These are phyloP conservation scores for Xylaria acuta DNA, from an alignment of 495 filamentous ascomycete species.

Conservation along the genomic window DNA sequence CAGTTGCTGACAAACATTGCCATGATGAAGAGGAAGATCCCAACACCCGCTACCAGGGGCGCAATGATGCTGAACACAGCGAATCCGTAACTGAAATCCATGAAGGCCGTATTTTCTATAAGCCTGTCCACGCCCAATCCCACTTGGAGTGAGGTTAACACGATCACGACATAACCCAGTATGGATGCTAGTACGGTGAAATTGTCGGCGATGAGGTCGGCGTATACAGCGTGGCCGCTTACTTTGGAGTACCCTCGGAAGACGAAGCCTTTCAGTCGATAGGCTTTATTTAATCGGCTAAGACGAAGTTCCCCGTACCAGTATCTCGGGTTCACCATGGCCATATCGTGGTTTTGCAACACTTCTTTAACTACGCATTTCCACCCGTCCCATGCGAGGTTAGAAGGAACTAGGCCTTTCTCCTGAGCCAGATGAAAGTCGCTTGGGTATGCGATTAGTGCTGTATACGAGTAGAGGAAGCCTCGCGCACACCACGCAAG, in stretches of 20 bases:
- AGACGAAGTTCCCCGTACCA: conserved; percentile 55
- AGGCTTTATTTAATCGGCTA: conserved; percentile 46
- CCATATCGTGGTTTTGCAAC: conserved; percentile 34
- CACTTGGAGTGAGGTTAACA: conserved; percentile 66
- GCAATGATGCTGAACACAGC: conserved; percentile 56
- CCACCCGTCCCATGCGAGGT: conserved; percentile 43
- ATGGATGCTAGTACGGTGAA: conserved; percentile 51
- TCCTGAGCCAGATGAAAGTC: conserved; percentile 51
- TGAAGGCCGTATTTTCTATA: conserved; percentile 47
- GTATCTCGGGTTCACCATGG: conserved; percentile 48
- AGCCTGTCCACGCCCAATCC: conserved; percentile 56
- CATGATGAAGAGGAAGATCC: conserved; percentile 34
- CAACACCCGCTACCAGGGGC: conserved; percentile 34
- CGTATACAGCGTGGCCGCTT: conserved; percentile 34
- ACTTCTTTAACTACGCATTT: conserved; percentile 33
- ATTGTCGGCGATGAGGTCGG: conserved; percentile 52
- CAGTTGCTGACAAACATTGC: conserved; percentile 38
- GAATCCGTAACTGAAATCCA: conserved; percentile 59
- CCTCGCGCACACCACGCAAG: conserved; percentile 46
- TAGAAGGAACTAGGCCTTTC: conserved; percentile 44
- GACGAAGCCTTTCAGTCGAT: conserved; percentile 36
- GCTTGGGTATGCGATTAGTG: conserved; percentile 51
- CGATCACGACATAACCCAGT: conserved; percentile 59
- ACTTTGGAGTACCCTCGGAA: conserved; percentile 41
- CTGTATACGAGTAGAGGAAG: conserved; percentile 52